Conservation (phyloP, 2,329 filamentous ascomycete genomes). For the Fusarium solani-melongenae region DNA sequence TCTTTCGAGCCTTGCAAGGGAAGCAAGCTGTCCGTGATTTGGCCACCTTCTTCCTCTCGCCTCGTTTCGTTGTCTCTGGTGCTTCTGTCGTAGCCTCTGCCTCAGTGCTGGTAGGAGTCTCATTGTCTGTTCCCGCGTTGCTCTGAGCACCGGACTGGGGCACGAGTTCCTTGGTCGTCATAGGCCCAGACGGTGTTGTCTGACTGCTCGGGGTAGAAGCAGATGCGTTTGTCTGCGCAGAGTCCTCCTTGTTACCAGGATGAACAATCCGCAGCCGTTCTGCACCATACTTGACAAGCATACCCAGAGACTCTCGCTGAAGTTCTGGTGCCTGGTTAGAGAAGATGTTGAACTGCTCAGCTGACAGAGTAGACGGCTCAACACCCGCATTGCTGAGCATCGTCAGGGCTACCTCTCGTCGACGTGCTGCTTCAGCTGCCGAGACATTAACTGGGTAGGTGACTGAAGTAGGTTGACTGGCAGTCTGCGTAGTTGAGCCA, state of each 20-base stretch:
- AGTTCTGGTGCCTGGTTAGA: slow-evolving; percentile 68
- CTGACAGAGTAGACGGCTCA: slow-evolving; percentile 62
- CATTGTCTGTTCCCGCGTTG: slow-evolving; percentile 20
- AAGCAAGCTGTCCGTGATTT: slow-evolving; percentile 52
- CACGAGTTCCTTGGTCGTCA: slow-evolving; percentile 47
- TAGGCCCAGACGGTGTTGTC: slow-evolving; percentile 38
- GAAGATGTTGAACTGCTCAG: slow-evolving; percentile 69
- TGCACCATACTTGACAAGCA: slow-evolving; percentile 68
- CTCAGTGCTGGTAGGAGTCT: neutral
- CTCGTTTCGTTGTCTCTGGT: slow-evolving; percentile 2
- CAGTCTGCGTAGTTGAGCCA: slow-evolving; percentile 10
- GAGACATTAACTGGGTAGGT: slow-evolving; percentile 49
- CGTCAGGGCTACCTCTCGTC: slow-evolving; percentile 59
- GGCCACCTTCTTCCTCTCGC: slow-evolving; percentile 33
- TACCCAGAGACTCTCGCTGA: slow-evolving; percentile 64
- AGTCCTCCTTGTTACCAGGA: slow-evolving; percentile 53
- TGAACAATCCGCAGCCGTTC: slow-evolving; percentile 68
- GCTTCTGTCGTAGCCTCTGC: slow-evolving; percentile 2
- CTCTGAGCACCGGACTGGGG: slow-evolving; percentile 36
- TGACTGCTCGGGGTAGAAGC: slow-evolving; percentile 37
- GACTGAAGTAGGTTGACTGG: slow-evolving; percentile 15
- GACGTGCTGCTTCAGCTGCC: slow-evolving; percentile 61
- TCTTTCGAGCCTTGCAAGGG: slow-evolving; percentile 49
- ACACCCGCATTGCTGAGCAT: slow-evolving; percentile 60
- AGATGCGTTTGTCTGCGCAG: slow-evolving; percentile 42